Evolutionary conservation across 179 eudicot genomes (phyloP).

Genomic region (Silene vulgaris): DNA sequence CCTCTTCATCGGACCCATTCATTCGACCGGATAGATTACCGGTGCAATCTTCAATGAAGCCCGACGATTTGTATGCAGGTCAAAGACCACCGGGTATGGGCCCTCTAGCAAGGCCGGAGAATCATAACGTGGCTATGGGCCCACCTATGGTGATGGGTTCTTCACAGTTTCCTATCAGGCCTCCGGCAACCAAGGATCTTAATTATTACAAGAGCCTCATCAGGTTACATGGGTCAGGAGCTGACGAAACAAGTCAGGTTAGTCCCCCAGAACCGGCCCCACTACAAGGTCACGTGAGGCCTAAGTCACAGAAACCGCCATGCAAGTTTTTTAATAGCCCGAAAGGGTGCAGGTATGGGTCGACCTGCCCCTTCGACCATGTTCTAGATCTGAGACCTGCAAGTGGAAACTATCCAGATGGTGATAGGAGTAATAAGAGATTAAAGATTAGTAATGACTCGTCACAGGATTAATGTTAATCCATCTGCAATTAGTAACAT

Average conservation of each 20-base stretch:
- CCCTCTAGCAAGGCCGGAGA: slow-evolving; percentile 10
- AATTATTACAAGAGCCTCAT: slow-evolving; percentile 44
- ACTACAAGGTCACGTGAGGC: slow-evolving; percentile 6
- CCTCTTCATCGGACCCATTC: neutral
- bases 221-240: slow-evolving; percentile 47
- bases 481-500: neutral
- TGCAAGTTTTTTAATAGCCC: slow-evolving; percentile 44
- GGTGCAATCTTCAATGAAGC: neutral
- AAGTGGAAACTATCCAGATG: slow-evolving; percentile 31
- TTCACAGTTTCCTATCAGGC: slow-evolving; percentile 14
- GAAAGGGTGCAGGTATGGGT: slow-evolving; percentile 45
- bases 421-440: slow-evolving; percentile 43
- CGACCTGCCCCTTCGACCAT: slow-evolving; percentile 44
- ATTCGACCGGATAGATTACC: neutral
- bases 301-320: slow-evolving; percentile 28
- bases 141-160: slow-evolving; percentile 7
- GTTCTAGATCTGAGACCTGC: slow-evolving; percentile 27
- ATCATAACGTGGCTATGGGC: slow-evolving; percentile 7
- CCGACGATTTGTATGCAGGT: neutral
- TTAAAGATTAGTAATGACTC: slow-evolving; percentile 33
- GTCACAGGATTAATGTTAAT: slow-evolving; percentile 18
- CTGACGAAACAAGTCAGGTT: slow-evolving; percentile 21
- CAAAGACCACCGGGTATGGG: slow-evolving; percentile 8
- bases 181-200: slow-evolving; percentile 31
- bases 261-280: slow-evolving; percentile 12